A percentile compares a stretch with the other conserved stretches of the same genome.
Conservation (phyloP, 2,329 filamentous ascomycete species). For the Colletotrichum costaricense region DNA sequence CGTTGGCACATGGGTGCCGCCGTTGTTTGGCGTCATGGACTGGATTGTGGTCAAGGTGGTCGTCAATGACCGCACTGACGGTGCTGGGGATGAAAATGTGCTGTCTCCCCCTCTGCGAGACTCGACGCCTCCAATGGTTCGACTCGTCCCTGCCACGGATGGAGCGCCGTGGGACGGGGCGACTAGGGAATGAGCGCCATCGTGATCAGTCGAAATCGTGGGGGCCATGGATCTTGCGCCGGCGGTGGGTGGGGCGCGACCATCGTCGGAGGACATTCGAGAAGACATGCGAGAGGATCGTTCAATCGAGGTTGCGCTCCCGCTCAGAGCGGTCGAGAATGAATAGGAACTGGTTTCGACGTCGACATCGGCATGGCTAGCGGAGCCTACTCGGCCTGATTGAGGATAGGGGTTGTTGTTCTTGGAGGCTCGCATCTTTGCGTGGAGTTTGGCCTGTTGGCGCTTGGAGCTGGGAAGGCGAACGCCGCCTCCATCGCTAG, state of each 20-base stretch:
- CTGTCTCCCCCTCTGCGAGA: slow-evolving; percentile 77
- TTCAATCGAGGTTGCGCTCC: slow-evolving; percentile 64
- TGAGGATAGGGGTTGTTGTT: slow-evolving; percentile 95
- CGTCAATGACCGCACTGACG: slow-evolving; percentile 82
- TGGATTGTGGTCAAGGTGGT: slow-evolving; percentile 85
- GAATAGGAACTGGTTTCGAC: slow-evolving; percentile 59
- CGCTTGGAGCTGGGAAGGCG: slow-evolving; percentile 51
- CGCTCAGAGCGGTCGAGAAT: slow-evolving; percentile 66
- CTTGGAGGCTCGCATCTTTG: slow-evolving; percentile 71
- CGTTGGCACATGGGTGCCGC: slow-evolving; percentile 35
- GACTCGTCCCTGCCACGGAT: slow-evolving; percentile 78
- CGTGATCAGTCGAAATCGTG: slow-evolving; percentile 86
- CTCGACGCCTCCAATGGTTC: slow-evolving; percentile 74
- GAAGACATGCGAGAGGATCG: slow-evolving; percentile 72
- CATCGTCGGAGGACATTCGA: slow-evolving; percentile 69
- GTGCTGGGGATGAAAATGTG: slow-evolving; percentile 86
- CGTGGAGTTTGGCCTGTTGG: slow-evolving; percentile 51
- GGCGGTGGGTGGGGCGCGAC: slow-evolving; percentile 65
- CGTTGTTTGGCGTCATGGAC: slow-evolving; percentile 70
- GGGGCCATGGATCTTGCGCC: slow-evolving; percentile 81
- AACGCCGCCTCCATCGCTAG: slow-evolving; percentile 56
- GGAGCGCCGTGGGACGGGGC: slow-evolving; percentile 79
- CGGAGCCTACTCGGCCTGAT: slow-evolving; percentile 69
- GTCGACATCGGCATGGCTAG: slow-evolving; percentile 38
- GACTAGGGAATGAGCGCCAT: slow-evolving; percentile 78